phyloP scores from a whole-genome alignment of 2,329 filamentous ascomycete genomes.

The Aspergillus sp. region DNA sequence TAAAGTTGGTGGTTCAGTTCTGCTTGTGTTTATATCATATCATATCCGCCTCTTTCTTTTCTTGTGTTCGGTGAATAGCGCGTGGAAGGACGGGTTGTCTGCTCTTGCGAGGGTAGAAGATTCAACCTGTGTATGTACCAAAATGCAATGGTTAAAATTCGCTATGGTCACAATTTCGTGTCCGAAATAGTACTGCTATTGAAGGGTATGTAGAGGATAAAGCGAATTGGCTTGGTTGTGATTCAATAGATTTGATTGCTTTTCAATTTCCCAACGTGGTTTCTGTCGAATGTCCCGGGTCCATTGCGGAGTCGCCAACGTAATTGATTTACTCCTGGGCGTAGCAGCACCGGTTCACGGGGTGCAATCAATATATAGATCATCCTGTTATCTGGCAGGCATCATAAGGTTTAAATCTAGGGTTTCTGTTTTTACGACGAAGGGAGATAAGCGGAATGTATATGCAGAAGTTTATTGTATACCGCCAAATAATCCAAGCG shows the following conservation, averaged over 20 bases:
- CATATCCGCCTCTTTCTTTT: constrained; percentile 2
- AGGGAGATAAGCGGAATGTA: too few species aligned
- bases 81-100: not conserved
- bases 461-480: too few species aligned
- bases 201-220: not conserved
- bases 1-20: constrained; percentile 23
- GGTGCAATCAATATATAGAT: too few species aligned
- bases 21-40: constrained; percentile 7
- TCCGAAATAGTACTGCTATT: not conserved
- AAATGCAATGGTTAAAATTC: constrained; percentile 29
- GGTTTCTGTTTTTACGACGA: too few species aligned
- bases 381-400: too few species aligned
- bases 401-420: too few species aligned
- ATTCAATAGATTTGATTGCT: too few species aligned
- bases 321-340: too few species aligned
- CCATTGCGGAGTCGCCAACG: too few species aligned
- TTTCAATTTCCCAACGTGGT: too few species aligned
- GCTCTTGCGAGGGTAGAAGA: not conserved
- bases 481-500: not conserved
- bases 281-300: too few species aligned
- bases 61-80: not conserved
- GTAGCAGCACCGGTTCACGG: too few species aligned
- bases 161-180: not conserved
- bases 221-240: not conserved
- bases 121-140: constrained; percentile 26